A percentile compares a stretch with the other conserved stretches of the same genome.
phyloP scores from a whole-genome alignment of 768 basidiomycete species.

The Pisolithus tinctorius region DNA sequence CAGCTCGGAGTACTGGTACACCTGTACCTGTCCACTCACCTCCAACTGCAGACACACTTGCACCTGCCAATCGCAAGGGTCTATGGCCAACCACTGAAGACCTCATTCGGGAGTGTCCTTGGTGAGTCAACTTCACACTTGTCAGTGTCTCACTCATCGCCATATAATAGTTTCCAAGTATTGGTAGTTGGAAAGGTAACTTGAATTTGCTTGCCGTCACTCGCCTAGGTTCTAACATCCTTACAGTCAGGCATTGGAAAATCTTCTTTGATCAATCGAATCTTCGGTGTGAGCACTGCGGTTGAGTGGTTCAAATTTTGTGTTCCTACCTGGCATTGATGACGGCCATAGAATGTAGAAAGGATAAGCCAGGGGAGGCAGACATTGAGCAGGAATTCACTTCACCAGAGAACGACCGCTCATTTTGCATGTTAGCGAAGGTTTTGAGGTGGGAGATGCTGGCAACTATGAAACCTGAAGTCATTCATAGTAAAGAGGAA shows the following conservation, averaged over 20 bases:
- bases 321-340: background rate
- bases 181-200: background rate
- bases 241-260: conserved; percentile 3
- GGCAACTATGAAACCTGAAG: too few relatives aligned
- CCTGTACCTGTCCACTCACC: too few relatives aligned
- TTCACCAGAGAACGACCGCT: conserved; percentile 5
- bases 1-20: too few relatives aligned
- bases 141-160: too few relatives aligned
- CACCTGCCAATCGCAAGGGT: too few relatives aligned
- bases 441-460: conserved; percentile 7
- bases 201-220: background rate
- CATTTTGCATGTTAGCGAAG: conserved; percentile 12
- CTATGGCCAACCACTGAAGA: too few relatives aligned
- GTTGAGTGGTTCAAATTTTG: background rate
- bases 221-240: background rate
- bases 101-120: too few relatives aligned
- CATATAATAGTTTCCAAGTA: too few relatives aligned
- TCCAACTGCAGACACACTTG: too few relatives aligned
- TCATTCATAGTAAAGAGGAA: too few relatives aligned
- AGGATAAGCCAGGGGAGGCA: background rate
- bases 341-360: background rate
- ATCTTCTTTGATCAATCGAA: conserved; percentile 3
- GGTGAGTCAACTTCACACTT: too few relatives aligned
- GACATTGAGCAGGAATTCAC: too few relatives aligned
- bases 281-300: background rate